Evolutionary conservation across 1,284 basidiomycete species (phyloP).

Genomic region (Rhodofomes roseus): DNA sequence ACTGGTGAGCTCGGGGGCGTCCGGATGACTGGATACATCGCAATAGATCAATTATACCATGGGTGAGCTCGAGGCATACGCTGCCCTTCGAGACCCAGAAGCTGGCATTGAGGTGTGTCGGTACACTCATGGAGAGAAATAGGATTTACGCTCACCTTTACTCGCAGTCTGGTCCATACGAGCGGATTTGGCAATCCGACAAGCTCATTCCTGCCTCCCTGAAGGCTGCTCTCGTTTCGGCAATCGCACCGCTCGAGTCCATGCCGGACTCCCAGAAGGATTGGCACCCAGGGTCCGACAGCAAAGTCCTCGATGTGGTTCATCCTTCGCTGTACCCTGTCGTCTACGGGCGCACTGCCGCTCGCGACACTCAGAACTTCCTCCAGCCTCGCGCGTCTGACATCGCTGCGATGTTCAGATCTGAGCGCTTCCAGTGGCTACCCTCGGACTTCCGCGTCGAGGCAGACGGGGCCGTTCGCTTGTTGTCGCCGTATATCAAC

Average conservation of each 20-base stretch:
- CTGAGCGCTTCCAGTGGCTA: neutral
- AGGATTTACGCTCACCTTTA: neutral
- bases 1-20: neutral
- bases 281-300: slow-evolving; percentile 14
- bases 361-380: too few species aligned
- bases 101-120: neutral
- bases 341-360: neutral
- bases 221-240: neutral
- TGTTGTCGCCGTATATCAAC: neutral
- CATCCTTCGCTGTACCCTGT: neutral
- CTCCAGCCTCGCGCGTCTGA: too few species aligned
- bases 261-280: slow-evolving; percentile 10
- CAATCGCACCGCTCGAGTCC: slow-evolving; percentile 3
- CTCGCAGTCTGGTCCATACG: neutral
- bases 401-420: neutral
- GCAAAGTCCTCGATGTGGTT: slow-evolving; percentile 6
- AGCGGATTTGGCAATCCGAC: neutral
- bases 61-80: neutral
- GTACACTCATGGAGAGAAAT: neutral
- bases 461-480: neutral
- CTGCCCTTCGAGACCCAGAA: neutral
- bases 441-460: neutral
- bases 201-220: neutral
- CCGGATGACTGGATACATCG: neutral
- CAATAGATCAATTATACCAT: neutral